A percentile compares a stretch with the other conserved stretches of the same genome.
Conservation (phyloP, 2,329 filamentous ascomycete genomes). For the Neophaeococcomyces aloes region DNA sequence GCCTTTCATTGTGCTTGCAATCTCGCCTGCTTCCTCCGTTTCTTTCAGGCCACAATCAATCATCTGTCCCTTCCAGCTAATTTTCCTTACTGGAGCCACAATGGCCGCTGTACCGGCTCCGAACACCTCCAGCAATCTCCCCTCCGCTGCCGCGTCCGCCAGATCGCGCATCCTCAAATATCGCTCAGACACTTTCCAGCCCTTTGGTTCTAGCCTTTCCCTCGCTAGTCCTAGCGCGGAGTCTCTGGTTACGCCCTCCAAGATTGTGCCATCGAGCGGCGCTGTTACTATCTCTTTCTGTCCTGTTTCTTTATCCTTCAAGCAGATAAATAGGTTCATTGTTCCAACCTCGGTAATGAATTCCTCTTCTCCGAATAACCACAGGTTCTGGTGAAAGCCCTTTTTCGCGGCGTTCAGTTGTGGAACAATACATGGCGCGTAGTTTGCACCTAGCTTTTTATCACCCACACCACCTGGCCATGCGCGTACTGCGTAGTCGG, state of each 20-base stretch:
- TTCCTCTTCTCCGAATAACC: constrained; percentile 92
- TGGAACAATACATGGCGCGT: constrained; percentile 96
- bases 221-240: constrained; percentile 77
- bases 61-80: constrained; percentile 73
- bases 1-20: constrained; percentile 78
- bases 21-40: constrained; percentile 73
- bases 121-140: constrained; percentile 83
- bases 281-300: constrained; percentile 90
- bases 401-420: constrained; percentile 83
- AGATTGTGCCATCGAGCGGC: constrained; percentile 88
- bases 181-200: constrained; percentile 79
- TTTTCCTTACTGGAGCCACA: constrained; percentile 78
- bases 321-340: constrained; percentile 92
- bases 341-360: constrained; percentile 95
- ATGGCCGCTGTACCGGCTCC: constrained; percentile 89
- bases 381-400: constrained; percentile 96
- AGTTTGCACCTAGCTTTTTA: constrained; percentile 98
- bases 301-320: constrained; percentile 77
- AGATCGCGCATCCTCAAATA: constrained; percentile 89
- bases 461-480: constrained; percentile 97
- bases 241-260: constrained; percentile 89
- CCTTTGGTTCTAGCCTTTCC: constrained; percentile 70
- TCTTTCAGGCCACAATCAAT: constrained; percentile 75
- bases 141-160: constrained; percentile 68
- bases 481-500: constrained; percentile 89